Evolutionary conservation across 208 protist species (phyloP).

Genomic region (Herpetomonas samuelpessoai): DNA sequence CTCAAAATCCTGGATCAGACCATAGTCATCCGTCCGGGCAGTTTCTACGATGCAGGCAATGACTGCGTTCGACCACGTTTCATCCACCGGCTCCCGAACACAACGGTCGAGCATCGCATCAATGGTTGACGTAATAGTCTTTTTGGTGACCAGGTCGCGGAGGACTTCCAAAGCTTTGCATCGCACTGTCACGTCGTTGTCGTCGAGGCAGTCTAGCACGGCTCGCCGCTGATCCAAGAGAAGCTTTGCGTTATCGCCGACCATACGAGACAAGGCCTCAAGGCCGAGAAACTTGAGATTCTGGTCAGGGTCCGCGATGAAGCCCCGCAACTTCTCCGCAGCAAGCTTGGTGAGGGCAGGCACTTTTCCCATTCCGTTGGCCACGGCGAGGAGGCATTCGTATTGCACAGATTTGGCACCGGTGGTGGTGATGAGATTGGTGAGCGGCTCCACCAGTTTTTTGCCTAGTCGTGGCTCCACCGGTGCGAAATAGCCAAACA

Average conservation of each 20-base stretch:
- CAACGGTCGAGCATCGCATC: slow-evolving; percentile 70
- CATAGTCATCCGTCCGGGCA: slow-evolving; percentile 82
- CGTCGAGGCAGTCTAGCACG: slow-evolving; percentile 93
- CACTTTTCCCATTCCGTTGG: slow-evolving; percentile 85
- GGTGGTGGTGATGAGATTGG: slow-evolving; percentile 95
- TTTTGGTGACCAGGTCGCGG: slow-evolving; percentile 87
- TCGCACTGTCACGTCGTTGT: slow-evolving; percentile 96
- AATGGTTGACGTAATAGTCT: slow-evolving; percentile 88
- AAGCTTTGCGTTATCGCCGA: slow-evolving; percentile 90
- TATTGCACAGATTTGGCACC: slow-evolving; percentile 96
- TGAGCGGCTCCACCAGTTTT: slow-evolving; percentile 97
- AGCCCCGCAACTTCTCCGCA: slow-evolving; percentile 91
- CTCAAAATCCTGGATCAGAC: slow-evolving; percentile 95
- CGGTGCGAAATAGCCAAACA: slow-evolving; percentile 96
- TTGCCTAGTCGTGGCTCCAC: slow-evolving; percentile 97
- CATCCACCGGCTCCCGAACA: slow-evolving; percentile 54
- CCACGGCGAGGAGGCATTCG: slow-evolving; percentile 96
- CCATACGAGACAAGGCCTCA: slow-evolving; percentile 91
- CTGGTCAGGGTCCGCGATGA: slow-evolving; percentile 97
- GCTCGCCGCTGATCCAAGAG: slow-evolving; percentile 90
- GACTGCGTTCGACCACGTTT: slow-evolving; percentile 92
- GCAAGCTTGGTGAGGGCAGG: slow-evolving; percentile 87
- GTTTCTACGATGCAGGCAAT: slow-evolving; percentile 86
- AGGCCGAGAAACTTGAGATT: slow-evolving; percentile 99
- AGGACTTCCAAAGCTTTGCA: slow-evolving; percentile 93